These are phyloP conservation scores for Rickenella mellea DNA, from an alignment of 768 basidiomycete species.

Conservation along the genomic window DNA sequence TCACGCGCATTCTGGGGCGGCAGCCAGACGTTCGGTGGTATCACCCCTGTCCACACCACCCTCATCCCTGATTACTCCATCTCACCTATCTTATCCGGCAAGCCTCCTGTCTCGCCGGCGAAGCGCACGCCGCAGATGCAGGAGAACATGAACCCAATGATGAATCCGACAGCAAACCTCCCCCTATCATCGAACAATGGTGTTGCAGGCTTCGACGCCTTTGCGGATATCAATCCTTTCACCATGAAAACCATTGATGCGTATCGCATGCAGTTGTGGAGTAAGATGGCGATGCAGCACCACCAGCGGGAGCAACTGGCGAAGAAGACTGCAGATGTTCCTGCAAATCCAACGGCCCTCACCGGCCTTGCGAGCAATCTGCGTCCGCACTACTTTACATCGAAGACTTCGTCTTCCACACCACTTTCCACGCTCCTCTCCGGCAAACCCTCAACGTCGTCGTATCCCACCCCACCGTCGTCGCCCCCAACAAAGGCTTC, in stretches of 20 bases:
- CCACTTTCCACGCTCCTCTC: constrained; percentile 24
- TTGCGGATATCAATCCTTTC: constrained; percentile 73
- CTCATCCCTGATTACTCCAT: constrained; percentile 62
- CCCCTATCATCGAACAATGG: constrained; percentile 13
- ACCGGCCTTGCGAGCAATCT: constrained; percentile 20
- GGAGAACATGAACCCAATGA: constrained; percentile 72
- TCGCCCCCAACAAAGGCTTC: constrained; percentile 29
- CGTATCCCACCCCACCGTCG: constrained; percentile 34
- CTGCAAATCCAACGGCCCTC: constrained; percentile 11
- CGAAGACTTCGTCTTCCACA: constrained; percentile 2
- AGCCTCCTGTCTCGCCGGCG: constrained; percentile 8
- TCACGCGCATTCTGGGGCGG: constrained; percentile 78
- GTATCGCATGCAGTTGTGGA: constrained; percentile 89
- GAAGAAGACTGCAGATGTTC: constrained; percentile 1
- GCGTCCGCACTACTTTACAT: constrained; percentile 30
- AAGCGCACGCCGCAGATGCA: constrained; percentile 30
- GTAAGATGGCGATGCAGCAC: constrained; percentile 77
- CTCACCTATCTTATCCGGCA: constrained; percentile 19
- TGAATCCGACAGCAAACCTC: constrained; percentile 31
- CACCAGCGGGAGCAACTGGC: constrained; percentile 18
- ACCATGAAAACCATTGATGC: constrained; percentile 82
- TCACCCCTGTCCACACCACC: constrained; percentile 79
- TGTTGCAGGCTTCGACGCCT: constrained; percentile 57
- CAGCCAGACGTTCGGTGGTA: constrained; percentile 39
- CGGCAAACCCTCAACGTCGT: constrained; percentile 32